Evolutionary conservation across 1,284 basidiomycete species (phyloP), one percentile per base, ranked within the genome.

Genomic region (Tremellales sp.): DNA sequence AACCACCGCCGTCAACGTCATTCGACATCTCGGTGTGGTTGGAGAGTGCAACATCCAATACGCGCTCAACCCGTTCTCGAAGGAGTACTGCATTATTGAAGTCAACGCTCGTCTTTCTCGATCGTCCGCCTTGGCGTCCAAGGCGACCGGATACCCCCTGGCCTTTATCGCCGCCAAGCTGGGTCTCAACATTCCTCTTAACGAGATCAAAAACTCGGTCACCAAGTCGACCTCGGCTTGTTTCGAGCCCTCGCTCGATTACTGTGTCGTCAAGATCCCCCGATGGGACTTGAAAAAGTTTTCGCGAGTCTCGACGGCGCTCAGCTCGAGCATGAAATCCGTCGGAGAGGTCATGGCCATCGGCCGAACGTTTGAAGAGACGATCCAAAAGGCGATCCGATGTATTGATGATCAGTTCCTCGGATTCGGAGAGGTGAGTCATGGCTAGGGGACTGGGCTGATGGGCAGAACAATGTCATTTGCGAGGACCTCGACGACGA

Each of bases 341-440:
- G 95, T 98, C 5, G 94, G 94, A 47, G 94, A 98, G 74, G 94
- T 98, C 48, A 98, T 98, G 95, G 89, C 87, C 56, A 97, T 98
- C 58, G 95, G 94, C 21, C 80, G 94, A 58, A 95, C 91, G 10
- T 98, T 98, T 63, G 94, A 97, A 72, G 94, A 98, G 77, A 93
- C 90, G 0, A 86, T 97, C 53, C 94, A 98, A 72, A 97, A 97
- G 76, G 94, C 94, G 1, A 97, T 98, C 56, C 79, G 94, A 32
- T 85, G 90, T 14, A 95, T 98, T 64, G 94, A 98, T 69, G 92
- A 94, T 67, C 84, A 85, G 57, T 97, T 97, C 73, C 75, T 82
- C 61, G 94, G 94, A 4, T 98, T 98, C 73, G 83, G 87, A 6
- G 84, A 74, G n/a, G n/a, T n/a, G n/a, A n/a, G n/a, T n/a, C n/a